Evolutionary conservation across 352 stramenopile genomes (phyloP).

Genomic region (Phytophthora idaei): DNA sequence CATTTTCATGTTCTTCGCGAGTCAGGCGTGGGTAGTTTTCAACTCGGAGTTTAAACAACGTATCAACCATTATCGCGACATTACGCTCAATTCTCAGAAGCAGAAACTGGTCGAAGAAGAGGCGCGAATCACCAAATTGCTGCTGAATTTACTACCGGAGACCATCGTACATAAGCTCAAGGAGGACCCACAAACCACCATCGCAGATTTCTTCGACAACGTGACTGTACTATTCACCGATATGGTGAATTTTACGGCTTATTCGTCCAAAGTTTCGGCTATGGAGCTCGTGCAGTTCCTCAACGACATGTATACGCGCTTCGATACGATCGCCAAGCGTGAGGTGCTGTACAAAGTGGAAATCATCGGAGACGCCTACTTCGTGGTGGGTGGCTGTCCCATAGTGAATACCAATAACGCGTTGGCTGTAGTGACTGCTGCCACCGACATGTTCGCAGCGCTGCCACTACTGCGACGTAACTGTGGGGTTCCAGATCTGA

Average conservation of each 20-base stretch:
- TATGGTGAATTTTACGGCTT: slow-evolving; percentile 88
- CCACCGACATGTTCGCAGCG: slow-evolving; percentile 75
- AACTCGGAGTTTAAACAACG: slow-evolving; percentile 87
- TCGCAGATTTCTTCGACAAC: slow-evolving; percentile 86
- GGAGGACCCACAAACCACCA: slow-evolving; percentile 73
- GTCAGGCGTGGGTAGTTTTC: slow-evolving; percentile 85
- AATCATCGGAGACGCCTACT: slow-evolving; percentile 90
- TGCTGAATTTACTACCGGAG: slow-evolving; percentile 81
- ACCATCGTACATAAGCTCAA: slow-evolving; percentile 89
- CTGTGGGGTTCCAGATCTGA: slow-evolving; percentile 75
- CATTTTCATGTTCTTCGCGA: slow-evolving; percentile 83
- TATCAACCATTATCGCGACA: slow-evolving; percentile 88
- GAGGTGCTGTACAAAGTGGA: slow-evolving; percentile 91
- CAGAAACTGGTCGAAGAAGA: slow-evolving; percentile 87
- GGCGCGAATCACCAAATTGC: slow-evolving; percentile 73
- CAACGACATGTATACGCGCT: slow-evolving; percentile 90
- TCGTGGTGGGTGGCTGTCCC: slow-evolving; percentile 75
- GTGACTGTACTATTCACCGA: slow-evolving; percentile 89
- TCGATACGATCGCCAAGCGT: slow-evolving; percentile 86
- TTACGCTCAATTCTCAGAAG: slow-evolving; percentile 83
- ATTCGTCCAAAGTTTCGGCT: slow-evolving; percentile 79
- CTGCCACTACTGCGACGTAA: slow-evolving; percentile 68
- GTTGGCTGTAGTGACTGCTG: slow-evolving; percentile 72
- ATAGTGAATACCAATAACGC: slow-evolving; percentile 72
- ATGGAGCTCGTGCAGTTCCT: slow-evolving; percentile 90